Percentiles rank a stretch among this genome's conserved stretches.
phyloP scores from a whole-genome alignment of 192 early-diverging fungal species.

The Coemansia sp. region DNA sequence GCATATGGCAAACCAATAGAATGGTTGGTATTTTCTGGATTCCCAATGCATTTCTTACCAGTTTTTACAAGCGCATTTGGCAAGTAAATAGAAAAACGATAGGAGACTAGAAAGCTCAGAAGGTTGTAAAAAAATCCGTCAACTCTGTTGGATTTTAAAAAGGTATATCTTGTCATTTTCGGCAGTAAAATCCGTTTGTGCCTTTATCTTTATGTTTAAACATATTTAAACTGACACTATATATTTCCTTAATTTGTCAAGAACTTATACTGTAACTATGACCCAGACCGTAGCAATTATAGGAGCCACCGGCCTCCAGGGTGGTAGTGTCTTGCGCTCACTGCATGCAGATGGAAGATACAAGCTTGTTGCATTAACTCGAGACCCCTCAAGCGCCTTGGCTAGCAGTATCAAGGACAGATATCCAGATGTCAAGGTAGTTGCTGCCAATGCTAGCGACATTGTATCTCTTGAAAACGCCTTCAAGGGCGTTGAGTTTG shows the following conservation, averaged over 20 bases:
- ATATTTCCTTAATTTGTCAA: not conserved
- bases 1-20: too few relatives aligned
- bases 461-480: slow-evolving; percentile 17
- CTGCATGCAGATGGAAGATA: slow-evolving; percentile 22
- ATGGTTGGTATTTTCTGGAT: too few relatives aligned
- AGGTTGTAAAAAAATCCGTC: too few relatives aligned
- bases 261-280: slow-evolving; percentile 5
- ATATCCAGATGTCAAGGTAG: slow-evolving; percentile 23
- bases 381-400: slow-evolving; percentile 2
- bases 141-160: too few relatives aligned
- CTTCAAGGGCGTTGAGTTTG: slow-evolving; percentile 20
- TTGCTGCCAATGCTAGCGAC: slow-evolving; percentile 14
- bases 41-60: too few relatives aligned
- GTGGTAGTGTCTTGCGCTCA: slow-evolving; percentile 28
- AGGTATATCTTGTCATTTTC: too few relatives aligned
- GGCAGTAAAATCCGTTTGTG: not conserved
- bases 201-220: not conserved
- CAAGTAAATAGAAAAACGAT: too few relatives aligned
- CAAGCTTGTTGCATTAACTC: slow-evolving; percentile 23
- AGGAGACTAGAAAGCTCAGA: too few relatives aligned
- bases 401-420: slow-evolving; percentile 7
- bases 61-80: too few relatives aligned
- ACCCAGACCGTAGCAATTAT: slow-evolving; percentile 19
- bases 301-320: slow-evolving; percentile 36
- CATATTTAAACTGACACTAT: not conserved